Percentiles rank a stretch among this genome's conserved stretches.
Conservation (phyloP, 805 yeast species). For the Ogataea nonfermentans region DNA sequence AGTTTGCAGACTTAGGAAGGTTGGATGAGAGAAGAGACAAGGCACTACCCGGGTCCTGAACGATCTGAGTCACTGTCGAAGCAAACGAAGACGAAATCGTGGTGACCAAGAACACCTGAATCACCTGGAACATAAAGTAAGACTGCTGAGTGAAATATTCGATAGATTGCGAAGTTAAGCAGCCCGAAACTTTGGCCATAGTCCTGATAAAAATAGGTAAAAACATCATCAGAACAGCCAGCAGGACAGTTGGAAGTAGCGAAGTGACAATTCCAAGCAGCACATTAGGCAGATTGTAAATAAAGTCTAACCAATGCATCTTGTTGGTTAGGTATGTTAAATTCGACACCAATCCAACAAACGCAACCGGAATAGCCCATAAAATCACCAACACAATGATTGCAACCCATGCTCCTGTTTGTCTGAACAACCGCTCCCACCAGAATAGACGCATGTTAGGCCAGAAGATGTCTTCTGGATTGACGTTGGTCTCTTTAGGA, state of each 20-base stretch:
- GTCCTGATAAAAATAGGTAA: slow-evolving; percentile 63
- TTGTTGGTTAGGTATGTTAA: slow-evolving; percentile 59
- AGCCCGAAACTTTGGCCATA: slow-evolving; percentile 61
- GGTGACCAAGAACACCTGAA: slow-evolving; percentile 69
- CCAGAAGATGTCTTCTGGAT: slow-evolving; percentile 67
- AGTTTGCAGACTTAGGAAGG: slow-evolving; percentile 72
- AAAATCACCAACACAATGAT: slow-evolving; percentile 54
- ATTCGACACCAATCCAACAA: slow-evolving; percentile 73
- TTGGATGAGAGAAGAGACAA: slow-evolving; percentile 61
- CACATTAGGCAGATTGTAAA: slow-evolving; percentile 50
- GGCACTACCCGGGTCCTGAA: slow-evolving; percentile 56
- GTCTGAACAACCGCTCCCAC: slow-evolving; percentile 70
- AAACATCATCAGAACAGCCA: slow-evolving; percentile 63
- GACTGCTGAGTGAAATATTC: slow-evolving; percentile 67
- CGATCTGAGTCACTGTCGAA: slow-evolving; percentile 60
- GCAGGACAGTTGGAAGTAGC: slow-evolving; percentile 62
- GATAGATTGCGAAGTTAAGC: slow-evolving; percentile 52
- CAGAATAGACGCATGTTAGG: slow-evolving; percentile 71
- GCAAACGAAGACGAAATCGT: slow-evolving; percentile 72
- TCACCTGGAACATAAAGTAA: slow-evolving; percentile 66
- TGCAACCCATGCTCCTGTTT: slow-evolving; percentile 49
- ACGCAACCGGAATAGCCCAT: slow-evolving; percentile 80
- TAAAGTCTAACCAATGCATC: slow-evolving; percentile 52
- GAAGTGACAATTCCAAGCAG: slow-evolving; percentile 67
- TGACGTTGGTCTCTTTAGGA: slow-evolving; percentile 61